These are phyloP conservation scores for Gamsiella multidivaricata DNA, from an alignment of 192 early-diverging fungal species.

Conservation along the genomic window DNA sequence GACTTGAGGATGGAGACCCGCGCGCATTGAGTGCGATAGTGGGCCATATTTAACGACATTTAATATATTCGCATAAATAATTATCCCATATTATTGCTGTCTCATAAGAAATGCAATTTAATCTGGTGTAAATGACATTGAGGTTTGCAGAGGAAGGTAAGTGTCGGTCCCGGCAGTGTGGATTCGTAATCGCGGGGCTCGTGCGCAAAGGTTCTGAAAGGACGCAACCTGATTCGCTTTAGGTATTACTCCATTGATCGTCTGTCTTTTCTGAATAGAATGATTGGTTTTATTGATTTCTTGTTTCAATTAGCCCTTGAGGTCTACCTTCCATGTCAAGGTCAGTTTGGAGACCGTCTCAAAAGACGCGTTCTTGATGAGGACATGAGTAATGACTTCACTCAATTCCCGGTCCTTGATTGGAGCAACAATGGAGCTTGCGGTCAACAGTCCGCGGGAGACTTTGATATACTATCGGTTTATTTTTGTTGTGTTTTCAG, in stretches of 20 bases:
- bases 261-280: no score
- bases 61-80: no score
- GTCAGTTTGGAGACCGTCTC: slow-evolving; percentile 43
- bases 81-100: no score
- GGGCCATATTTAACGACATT: no score
- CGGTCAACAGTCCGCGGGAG: slow-evolving; percentile 34
- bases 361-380: slow-evolving; percentile 48
- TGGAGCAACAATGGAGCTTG: slow-evolving; percentile 31
- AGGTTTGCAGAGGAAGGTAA: no score
- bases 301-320: not conserved
- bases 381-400: slow-evolving; percentile 22
- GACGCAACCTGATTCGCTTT: not conserved
- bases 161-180: no score
- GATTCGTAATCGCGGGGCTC: no score
- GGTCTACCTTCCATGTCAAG: slow-evolving; percentile 43
- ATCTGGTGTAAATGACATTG: no score
- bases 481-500: not conserved
- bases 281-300: not conserved
- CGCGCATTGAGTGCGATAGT: no score
- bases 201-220: no score
- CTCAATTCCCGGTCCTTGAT: slow-evolving; percentile 33
- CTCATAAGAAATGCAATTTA: no score
- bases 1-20: no score
- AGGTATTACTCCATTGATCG: not conserved
- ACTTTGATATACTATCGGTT: slow-evolving; percentile 47